Evolutionary conservation across 345 rosid species (phyloP).

Genomic region (Corchorus capsularis): DNA sequence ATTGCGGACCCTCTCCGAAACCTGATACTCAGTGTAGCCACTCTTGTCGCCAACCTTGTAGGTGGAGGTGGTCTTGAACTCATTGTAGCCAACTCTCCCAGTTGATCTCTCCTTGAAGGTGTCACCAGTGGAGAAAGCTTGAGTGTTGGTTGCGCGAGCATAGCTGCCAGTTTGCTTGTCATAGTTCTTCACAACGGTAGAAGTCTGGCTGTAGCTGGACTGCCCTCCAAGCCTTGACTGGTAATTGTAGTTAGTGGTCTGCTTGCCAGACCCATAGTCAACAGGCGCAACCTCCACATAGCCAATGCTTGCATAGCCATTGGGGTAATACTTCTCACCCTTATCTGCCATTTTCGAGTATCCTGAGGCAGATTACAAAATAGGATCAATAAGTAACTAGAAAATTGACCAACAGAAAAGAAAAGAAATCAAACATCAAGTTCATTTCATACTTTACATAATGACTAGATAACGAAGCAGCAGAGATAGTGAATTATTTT

Average conservation of each 20-base stretch:
- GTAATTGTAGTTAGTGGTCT: not conserved
- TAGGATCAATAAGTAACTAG: not conserved
- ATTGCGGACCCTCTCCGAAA: constrained; percentile 11
- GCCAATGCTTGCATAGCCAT: not conserved
- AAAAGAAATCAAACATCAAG: not conserved
- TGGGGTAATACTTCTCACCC: not conserved
- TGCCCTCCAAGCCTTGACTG: not conserved
- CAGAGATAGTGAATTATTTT: too few relatives aligned
- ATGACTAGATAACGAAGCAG: too few relatives aligned
- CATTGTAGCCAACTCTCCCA: constrained; percentile 20
- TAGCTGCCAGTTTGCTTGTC: constrained; percentile 20
- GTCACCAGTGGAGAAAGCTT: constrained; percentile 15
- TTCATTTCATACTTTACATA: not conserved
- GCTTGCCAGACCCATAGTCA: not conserved
- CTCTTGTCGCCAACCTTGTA: constrained; percentile 20
- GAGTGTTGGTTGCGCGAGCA: not conserved
- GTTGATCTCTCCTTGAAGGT: constrained; percentile 21
- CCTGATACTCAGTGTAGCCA: constrained; percentile 23
- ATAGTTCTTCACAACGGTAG: not conserved
- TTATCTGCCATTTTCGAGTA: not conserved
- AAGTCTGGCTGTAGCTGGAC: not conserved
- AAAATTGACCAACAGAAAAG: not conserved
- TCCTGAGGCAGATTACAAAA: not conserved
- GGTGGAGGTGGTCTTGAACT: constrained; percentile 15
- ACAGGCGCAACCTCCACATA: not conserved